Conservation (phyloP, 768 basidiomycete species). For the Mycena kentingensis region DNA sequence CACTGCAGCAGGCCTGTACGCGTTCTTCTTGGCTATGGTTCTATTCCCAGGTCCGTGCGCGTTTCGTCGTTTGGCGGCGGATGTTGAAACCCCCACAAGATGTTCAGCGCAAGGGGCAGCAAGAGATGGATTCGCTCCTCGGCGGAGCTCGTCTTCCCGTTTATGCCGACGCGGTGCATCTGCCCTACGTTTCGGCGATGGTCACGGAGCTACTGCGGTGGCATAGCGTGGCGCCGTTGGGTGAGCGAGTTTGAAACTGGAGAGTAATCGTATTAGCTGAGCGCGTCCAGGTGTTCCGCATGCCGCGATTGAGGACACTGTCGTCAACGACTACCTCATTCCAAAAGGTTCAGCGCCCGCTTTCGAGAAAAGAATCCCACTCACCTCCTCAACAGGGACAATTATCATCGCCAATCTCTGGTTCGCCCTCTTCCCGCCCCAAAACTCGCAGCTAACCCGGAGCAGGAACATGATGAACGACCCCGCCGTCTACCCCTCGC, state of each 20-base stretch:
- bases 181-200: constrained; percentile 52
- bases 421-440: constrained; percentile 27
- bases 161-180: constrained; percentile 41
- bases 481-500: constrained; percentile 48
- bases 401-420: constrained; percentile 51
- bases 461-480: constrained; percentile 58
- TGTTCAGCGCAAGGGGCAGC: constrained; percentile 53
- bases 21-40: constrained; percentile 53
- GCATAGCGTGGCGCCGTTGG: constrained; percentile 49
- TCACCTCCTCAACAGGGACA: constrained; percentile 27
- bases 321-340: constrained; percentile 45
- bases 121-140: constrained; percentile 50
- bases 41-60: constrained; percentile 34
- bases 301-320: constrained; percentile 45
- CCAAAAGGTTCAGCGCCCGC: constrained; percentile 36
- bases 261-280: not conserved
- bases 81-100: constrained; percentile 33
- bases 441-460: not conserved
- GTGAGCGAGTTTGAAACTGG: constrained; percentile 22
- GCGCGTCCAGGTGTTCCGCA: constrained; percentile 45
- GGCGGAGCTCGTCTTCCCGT: constrained; percentile 40
- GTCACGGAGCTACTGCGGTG: constrained; percentile 52
- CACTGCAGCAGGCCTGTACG: constrained; percentile 46
- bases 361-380: not conserved
- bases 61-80: not conserved